These are phyloP conservation scores for Larix kaempferi DNA, from an alignment of 75 land plant genomes.

Conservation along the genomic window DNA sequence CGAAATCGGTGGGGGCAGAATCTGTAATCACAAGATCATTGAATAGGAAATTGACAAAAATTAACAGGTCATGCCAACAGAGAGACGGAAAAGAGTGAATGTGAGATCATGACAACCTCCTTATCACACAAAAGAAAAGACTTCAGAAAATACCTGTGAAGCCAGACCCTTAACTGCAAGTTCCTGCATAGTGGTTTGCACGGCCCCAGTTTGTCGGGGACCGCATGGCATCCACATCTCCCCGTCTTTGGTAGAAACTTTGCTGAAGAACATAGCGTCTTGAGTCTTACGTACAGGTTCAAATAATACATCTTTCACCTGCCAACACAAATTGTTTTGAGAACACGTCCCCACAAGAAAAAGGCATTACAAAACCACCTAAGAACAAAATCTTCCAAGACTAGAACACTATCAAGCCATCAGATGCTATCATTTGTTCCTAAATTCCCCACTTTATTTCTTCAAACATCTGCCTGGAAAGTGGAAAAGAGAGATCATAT, in stretches of 20 bases:
- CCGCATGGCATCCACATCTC: conserved; percentile 97
- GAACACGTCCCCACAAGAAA: neutral
- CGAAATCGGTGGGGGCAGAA: conserved; percentile 86
- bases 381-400: neutral
- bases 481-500: neutral
- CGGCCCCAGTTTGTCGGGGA: conserved; percentile 80
- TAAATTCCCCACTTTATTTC: neutral
- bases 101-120: neutral
- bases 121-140: conserved; percentile 1
- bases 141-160: conserved; percentile 43
- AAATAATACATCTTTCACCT: conserved; percentile 98
- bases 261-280: conserved; percentile 93
- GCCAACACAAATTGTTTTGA: neutral
- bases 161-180: conserved; percentile 89
- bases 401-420: neutral
- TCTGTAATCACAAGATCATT: conserved; percentile 40
- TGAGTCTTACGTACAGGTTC: conserved; percentile 98
- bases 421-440: neutral
- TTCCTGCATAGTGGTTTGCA: conserved; percentile 90
- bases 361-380: neutral
- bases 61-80: neutral
- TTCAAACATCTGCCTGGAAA: neutral
- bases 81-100: neutral
- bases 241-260: conserved; percentile 39
- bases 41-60: neutral